Conservation (phyloP, 306 rosid species). For the Inga oerstediana region DNA sequence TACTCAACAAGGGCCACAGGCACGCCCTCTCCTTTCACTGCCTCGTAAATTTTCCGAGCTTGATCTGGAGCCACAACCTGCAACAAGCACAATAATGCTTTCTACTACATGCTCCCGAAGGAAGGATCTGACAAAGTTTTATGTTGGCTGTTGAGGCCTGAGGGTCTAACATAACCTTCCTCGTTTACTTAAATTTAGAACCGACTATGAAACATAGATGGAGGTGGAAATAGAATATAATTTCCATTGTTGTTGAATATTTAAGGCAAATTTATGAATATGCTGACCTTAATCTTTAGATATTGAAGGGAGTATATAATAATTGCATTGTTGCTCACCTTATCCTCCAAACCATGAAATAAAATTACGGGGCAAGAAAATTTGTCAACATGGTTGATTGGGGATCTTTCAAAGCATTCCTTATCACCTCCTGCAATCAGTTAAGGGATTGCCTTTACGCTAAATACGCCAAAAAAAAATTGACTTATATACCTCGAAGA, state of each 20-base stretch:
- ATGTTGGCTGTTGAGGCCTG: neutral
- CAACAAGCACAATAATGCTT: conserved; percentile 13
- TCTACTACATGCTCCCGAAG: neutral
- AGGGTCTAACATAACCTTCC: neutral
- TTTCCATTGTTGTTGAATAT: neutral
- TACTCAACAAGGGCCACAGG: conserved; percentile 95
- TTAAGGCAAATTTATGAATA: neutral
- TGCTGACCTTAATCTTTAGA: neutral
- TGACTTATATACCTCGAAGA: conserved; percentile 3
- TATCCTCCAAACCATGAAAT: conserved; percentile 96
- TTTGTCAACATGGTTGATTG: conserved; percentile 72
- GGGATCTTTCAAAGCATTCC: conserved; percentile 71
- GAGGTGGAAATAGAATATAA: neutral
- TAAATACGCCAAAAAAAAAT: conserved; percentile 8
- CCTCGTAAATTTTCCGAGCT: conserved; percentile 77
- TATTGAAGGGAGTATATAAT: neutral
- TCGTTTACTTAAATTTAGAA: neutral
- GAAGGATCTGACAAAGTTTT: neutral
- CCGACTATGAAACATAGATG: neutral
- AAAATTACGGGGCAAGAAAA: conserved; percentile 88
- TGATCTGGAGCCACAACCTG: conserved; percentile 91
- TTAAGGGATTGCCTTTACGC: conserved; percentile 27
- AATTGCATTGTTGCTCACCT: conserved; percentile 50
- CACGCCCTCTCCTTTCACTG: conserved; percentile 80
- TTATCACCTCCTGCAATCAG: conserved; percentile 66